Conservation (phyloP, 148 eudicot species). For the Nyssa sinensis region DNA sequence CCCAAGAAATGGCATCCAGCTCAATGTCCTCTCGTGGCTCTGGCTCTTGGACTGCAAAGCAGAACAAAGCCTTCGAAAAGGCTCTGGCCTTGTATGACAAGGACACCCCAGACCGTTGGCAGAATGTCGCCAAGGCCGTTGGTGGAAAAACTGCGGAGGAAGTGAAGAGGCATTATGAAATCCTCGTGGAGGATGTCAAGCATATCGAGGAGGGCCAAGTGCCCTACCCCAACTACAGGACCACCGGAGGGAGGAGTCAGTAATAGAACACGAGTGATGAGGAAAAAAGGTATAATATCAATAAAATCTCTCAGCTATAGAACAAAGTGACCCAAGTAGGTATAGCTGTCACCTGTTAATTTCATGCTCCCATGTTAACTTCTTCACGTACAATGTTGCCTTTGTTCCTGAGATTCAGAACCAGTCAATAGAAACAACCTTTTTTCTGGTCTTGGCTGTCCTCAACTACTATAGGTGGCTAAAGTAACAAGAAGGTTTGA, state of each 20-base stretch:
- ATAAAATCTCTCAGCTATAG: constrained; percentile 1
- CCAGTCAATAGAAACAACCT: too few relatives aligned
- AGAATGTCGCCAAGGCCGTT: constrained; percentile 45
- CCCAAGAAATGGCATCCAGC: constrained; percentile 31
- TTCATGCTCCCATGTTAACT: not conserved
- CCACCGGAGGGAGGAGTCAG: constrained; percentile 4
- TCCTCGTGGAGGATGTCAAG: constrained; percentile 44
- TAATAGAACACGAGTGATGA: constrained; percentile 11
- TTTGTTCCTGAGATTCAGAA: too few relatives aligned
- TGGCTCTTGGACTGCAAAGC: constrained; percentile 47
- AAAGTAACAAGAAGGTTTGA: too few relatives aligned
- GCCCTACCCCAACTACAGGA: constrained; percentile 45
- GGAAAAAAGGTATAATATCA: constrained; percentile 4
- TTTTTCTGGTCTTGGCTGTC: not conserved
- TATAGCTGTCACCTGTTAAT: not conserved
- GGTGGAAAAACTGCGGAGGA: constrained; percentile 52
- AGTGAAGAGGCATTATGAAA: constrained; percentile 47
- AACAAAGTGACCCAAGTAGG: not conserved
- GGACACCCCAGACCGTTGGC: constrained; percentile 50
- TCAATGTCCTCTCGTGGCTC: constrained; percentile 40
- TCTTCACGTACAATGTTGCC: too few relatives aligned
- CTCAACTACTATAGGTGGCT: not conserved
- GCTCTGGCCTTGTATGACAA: constrained; percentile 50
- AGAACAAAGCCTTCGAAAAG: constrained; percentile 47
- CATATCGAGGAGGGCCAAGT: constrained; percentile 46